A percentile compares a stretch with the other conserved stretches of the same genome.
Evolutionary conservation across 768 basidiomycete genomes (phyloP).

Genomic region (Scleroderma citrinum): DNA sequence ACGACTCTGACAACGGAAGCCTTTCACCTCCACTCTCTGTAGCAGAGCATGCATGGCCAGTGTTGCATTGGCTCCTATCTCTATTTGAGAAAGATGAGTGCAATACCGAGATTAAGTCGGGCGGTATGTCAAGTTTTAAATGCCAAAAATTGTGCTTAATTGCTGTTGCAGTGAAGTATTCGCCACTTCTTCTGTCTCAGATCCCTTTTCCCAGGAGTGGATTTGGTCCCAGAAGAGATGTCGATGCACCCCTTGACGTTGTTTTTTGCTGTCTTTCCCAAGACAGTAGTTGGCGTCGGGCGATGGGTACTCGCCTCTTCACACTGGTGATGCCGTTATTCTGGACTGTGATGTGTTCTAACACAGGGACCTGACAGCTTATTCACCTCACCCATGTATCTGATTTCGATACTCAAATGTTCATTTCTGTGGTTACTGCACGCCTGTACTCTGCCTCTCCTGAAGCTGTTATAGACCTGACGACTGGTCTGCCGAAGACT

Average conservation of each 20-base stretch:
- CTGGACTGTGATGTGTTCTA: not conserved
- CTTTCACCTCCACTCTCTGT: constrained; percentile 32
- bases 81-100: constrained; percentile 67
- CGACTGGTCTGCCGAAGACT: constrained; percentile 33
- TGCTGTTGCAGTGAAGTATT: constrained; percentile 34
- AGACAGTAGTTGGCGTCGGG: constrained; percentile 22
- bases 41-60: constrained; percentile 60
- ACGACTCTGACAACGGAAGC: constrained; percentile 15
- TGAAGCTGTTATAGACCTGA: constrained; percentile 28
- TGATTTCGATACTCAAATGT: constrained; percentile 32
- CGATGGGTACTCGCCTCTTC: constrained; percentile 31
- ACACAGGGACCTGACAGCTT: constrained; percentile 23
- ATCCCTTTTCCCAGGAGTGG: constrained; percentile 50
- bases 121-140: constrained; percentile 12
- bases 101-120: constrained; percentile 25
- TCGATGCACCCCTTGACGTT: constrained; percentile 44
- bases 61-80: constrained; percentile 62
- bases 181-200: constrained; percentile 51
- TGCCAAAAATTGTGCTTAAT: constrained; percentile 5
- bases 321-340: constrained; percentile 21
- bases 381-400: constrained; percentile 35
- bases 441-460: constrained; percentile 28
- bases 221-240: constrained; percentile 49
- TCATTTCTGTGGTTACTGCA: constrained; percentile 31
- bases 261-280: constrained; percentile 34